Conservation (phyloP, 2,329 filamentous ascomycete genomes). For the Fusarium transvaalense region DNA sequence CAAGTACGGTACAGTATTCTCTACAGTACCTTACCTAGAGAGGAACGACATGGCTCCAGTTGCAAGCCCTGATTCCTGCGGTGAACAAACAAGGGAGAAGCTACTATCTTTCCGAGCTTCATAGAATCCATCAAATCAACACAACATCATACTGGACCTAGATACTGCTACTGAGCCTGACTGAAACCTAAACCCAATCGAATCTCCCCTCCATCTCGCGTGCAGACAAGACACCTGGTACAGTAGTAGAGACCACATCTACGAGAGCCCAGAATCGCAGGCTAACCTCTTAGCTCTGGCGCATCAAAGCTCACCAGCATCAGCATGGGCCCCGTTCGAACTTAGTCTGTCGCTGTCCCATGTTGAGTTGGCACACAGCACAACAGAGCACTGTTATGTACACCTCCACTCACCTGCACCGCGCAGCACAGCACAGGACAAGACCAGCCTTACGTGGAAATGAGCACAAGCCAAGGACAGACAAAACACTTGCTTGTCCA, state of each 20-base stretch:
- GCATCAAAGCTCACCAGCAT: conserved; percentile 7
- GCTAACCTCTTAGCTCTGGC: conserved; percentile 24
- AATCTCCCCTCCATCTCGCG: not conserved
- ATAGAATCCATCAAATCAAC: too few species aligned
- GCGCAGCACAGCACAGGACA: not conserved
- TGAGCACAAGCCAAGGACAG: conserved; percentile 8
- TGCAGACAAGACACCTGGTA: not conserved
- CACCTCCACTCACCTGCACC: too few species aligned
- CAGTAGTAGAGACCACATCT: conserved; percentile 18
- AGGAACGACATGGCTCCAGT: conserved; percentile 11
- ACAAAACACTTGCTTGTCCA: conserved; percentile 27
- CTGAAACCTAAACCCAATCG: not conserved
- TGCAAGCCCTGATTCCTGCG: conserved; percentile 40
- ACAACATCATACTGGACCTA: too few species aligned
- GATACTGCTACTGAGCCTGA: not conserved
- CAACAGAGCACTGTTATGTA: not conserved
- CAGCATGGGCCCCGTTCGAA: conserved; percentile 8
- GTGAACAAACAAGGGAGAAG: conserved; percentile 16
- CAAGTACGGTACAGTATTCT: conserved; percentile 26
- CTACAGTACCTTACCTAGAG: conserved; percentile 1
- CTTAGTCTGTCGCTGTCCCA: conserved; percentile 17
- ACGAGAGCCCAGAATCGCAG: conserved; percentile 34
- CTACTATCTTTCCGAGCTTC: not conserved
- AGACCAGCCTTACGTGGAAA: conserved; percentile 27
- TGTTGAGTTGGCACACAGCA: conserved; percentile 5